phyloP scores from a whole-genome alignment of 2,329 filamentous ascomycete genomes.

The Didymella sp. region DNA sequence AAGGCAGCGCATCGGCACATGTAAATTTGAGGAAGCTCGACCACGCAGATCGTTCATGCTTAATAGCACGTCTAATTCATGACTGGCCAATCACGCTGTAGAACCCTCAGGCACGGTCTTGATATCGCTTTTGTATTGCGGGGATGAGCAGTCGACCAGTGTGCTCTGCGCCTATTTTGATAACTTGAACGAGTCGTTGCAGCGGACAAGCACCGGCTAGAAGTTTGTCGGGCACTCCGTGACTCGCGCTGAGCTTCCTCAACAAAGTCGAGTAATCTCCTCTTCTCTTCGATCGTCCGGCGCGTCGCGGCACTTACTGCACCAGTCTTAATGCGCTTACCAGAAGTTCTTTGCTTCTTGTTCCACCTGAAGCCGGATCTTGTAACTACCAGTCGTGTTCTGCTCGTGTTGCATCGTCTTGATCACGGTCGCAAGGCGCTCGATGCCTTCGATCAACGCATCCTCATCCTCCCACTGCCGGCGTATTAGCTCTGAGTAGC shows the following conservation, averaged over 20 bases:
- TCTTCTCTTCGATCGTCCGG: neutral
- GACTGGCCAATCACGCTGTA: constrained; percentile 8
- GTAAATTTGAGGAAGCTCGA: constrained; percentile 19
- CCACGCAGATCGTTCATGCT: constrained; percentile 16
- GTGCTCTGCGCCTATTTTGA: neutral
- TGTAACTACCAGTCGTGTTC: constrained; percentile 25
- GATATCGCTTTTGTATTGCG: constrained; percentile 10
- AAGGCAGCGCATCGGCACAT: constrained; percentile 7
- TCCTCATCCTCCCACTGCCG: constrained; percentile 67
- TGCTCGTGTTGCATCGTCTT: constrained; percentile 46
- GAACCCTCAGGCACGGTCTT: neutral
- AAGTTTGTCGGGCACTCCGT: neutral
- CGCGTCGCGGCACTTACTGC: neutral
- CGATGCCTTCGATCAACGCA: constrained; percentile 70
- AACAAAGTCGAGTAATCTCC: neutral
- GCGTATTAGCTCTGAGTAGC: constrained; percentile 12
- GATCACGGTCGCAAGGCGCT: constrained; percentile 64
- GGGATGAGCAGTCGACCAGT: constrained; percentile 10
- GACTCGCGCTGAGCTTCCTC: neutral
- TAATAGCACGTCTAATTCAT: neutral
- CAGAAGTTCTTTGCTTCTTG: constrained; percentile 43
- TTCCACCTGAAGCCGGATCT: constrained; percentile 19
- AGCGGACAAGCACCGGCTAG: constrained; percentile 6
- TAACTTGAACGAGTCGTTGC: neutral
- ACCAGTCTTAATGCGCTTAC: constrained; percentile 22